Evolutionary conservation across 2,329 filamentous ascomycete species (phyloP).

Genomic region (Alternaria angustiovoidea): DNA sequence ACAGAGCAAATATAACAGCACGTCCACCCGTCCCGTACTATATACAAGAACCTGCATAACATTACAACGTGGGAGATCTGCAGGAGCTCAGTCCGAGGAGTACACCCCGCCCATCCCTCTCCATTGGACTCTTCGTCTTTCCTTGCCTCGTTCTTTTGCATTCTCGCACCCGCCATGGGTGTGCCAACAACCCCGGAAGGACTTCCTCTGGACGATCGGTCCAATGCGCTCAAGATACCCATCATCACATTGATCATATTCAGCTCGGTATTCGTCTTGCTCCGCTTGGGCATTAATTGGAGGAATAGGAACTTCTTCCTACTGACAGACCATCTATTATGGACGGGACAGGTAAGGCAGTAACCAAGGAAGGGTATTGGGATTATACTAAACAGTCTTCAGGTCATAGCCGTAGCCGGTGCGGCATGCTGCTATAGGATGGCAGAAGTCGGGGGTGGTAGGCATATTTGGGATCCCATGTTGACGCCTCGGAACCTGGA

Average conservation of each 20-base stretch:
- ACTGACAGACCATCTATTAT: slow-evolving; percentile 36
- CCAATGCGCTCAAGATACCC: slow-evolving; percentile 33
- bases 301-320: slow-evolving; percentile 34
- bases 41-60: slow-evolving; percentile 1
- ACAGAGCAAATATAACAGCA: slow-evolving; percentile 16
- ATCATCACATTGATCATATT: slow-evolving; percentile 31
- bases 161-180: slow-evolving; percentile 23
- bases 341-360: slow-evolving; percentile 32
- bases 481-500: slow-evolving; percentile 29
- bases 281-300: slow-evolving; percentile 30
- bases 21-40: background rate
- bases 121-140: background rate
- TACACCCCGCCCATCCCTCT: background rate
- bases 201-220: slow-evolving; percentile 33
- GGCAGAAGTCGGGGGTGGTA: slow-evolving; percentile 28
- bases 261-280: slow-evolving; percentile 33
- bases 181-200: slow-evolving; percentile 11
- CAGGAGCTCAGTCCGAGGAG: background rate
- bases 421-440: slow-evolving; percentile 32
- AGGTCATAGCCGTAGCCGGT: slow-evolving; percentile 33
- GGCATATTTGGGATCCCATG: slow-evolving; percentile 36
- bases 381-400: slow-evolving; percentile 5
- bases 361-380: no score
- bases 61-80: background rate
- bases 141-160: background rate